Conservation (phyloP, 1,284 basidiomycete genomes). For the Bjerkandera adusta region DNA sequence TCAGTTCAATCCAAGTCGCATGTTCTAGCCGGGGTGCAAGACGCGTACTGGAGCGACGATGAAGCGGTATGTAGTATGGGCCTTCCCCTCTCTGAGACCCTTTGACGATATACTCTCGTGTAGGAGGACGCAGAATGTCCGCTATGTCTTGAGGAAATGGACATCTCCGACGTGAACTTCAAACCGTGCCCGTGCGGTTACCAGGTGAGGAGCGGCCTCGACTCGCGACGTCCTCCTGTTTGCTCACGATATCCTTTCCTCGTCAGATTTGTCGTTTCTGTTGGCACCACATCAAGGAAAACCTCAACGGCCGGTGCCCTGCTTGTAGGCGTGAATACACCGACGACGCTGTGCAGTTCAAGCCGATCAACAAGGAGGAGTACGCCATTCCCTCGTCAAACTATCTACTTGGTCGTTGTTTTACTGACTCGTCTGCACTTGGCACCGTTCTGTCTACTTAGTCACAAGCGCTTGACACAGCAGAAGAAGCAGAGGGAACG, state of each 20-base stretch:
- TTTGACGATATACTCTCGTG: slow-evolving; percentile 8
- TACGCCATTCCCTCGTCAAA: slow-evolving; percentile 39
- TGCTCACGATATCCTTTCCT: not conserved
- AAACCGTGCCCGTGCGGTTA: slow-evolving; percentile 99
- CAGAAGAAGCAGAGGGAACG: slow-evolving; percentile 94
- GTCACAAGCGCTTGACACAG: slow-evolving; percentile 93
- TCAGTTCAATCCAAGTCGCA: slow-evolving; percentile 77
- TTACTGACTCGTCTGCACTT: slow-evolving; percentile 15
- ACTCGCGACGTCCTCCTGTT: not conserved
- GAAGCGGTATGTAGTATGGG: slow-evolving; percentile 42
- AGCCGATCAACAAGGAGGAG: slow-evolving; percentile 95
- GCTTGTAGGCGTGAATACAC: slow-evolving; percentile 95
- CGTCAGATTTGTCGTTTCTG: slow-evolving; percentile 99
- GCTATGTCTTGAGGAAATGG: slow-evolving; percentile 98
- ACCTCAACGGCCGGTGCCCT: slow-evolving; percentile 95
- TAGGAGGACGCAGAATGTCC: slow-evolving; percentile 98
- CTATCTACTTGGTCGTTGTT: not conserved
- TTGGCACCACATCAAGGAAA: slow-evolving; percentile 98
- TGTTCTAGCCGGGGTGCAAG: slow-evolving; percentile 87
- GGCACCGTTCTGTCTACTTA: too few relatives aligned
- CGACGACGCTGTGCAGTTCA: slow-evolving; percentile 93
- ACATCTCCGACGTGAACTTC: slow-evolving; percentile 98
- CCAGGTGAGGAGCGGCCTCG: slow-evolving; percentile 58
- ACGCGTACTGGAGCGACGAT: slow-evolving; percentile 99
- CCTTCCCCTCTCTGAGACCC: slow-evolving; percentile 3